These are phyloP conservation scores for Leccinum broughii DNA, from an alignment of 768 basidiomycete genomes.

Conservation along the genomic window DNA sequence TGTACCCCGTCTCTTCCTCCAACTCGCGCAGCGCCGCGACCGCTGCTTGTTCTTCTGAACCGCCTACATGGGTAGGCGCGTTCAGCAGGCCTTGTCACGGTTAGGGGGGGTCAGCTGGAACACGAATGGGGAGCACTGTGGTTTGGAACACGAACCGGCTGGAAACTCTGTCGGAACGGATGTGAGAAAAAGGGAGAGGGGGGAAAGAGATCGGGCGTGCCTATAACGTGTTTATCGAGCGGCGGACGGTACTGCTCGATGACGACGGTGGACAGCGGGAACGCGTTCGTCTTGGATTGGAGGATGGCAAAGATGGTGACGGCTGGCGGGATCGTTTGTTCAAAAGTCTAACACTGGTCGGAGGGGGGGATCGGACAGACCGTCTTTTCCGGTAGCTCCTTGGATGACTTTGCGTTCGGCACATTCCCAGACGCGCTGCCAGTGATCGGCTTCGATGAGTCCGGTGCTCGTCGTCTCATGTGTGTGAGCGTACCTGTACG, in stretches of 20 bases:
- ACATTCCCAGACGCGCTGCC: conserved; percentile 91
- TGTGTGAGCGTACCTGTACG: conserved; percentile 48
- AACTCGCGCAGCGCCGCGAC: conserved; percentile 85
- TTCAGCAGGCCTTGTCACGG: conserved; percentile 72
- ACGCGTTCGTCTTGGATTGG: conserved; percentile 68
- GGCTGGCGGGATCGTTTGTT: conserved; percentile 36
- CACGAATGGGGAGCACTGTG: too few relatives aligned
- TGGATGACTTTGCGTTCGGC: conserved; percentile 86
- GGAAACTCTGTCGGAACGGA: conserved; percentile 47
- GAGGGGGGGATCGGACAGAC: conserved; percentile 37
- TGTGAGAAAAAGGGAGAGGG: not conserved
- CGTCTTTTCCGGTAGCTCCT: conserved; percentile 76
- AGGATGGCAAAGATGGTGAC: conserved; percentile 85
- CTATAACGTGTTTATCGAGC: conserved; percentile 72
- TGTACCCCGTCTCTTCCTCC: conserved; percentile 91
- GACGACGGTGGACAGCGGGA: conserved; percentile 76
- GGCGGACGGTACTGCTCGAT: conserved; percentile 94
- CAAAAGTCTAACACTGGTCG: too few relatives aligned
- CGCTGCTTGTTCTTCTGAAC: conserved; percentile 63
- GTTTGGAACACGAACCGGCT: conserved; percentile 43
- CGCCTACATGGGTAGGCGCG: conserved; percentile 41
- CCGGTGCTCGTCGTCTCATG: not conserved
- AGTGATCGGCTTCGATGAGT: not conserved
- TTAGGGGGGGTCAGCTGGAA: not conserved
- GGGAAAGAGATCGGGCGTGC: conserved; percentile 35